Evolutionary conservation across 1,139 yeast species (phyloP).

Genomic region (Lodderomyces orthopsilosis): DNA sequence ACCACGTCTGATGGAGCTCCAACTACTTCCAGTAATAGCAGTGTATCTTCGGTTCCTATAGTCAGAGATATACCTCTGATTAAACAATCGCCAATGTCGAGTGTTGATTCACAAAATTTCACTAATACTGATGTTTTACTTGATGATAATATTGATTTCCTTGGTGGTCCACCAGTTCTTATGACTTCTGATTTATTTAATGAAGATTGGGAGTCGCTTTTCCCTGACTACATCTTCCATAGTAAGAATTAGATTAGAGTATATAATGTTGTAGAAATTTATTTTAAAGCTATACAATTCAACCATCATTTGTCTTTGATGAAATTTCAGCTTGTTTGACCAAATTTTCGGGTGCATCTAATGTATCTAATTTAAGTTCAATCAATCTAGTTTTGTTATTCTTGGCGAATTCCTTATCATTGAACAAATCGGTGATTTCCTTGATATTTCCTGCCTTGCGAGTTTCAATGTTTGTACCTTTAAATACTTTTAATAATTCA

Average conservation of each 20-base stretch:
- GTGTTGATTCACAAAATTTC: conserved; percentile 12
- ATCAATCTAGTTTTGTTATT: conserved; percentile 33
- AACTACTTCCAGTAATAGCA: background rate
- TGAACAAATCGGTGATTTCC: conserved; percentile 27
- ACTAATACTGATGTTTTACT: conserved; percentile 20
- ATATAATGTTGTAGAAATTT: background rate
- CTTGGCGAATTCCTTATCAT: conserved; percentile 25
- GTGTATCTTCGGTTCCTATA: background rate
- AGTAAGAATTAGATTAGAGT: conserved; percentile 13
- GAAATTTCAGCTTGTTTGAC: conserved; percentile 46
- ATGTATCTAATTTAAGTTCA: conserved; percentile 33
- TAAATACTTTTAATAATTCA: conserved; percentile 28
- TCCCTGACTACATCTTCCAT: conserved; percentile 38
- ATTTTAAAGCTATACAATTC: background rate
- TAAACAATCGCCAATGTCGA: conserved; percentile 9
- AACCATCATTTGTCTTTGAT: conserved; percentile 31
- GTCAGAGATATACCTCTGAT: conserved; percentile 1
- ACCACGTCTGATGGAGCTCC: background rate
- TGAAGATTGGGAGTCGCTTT: conserved; percentile 51
- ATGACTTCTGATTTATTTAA: conserved; percentile 52
- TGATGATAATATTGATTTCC: conserved; percentile 36
- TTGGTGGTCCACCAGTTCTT: conserved; percentile 53
- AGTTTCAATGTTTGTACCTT: conserved; percentile 29
- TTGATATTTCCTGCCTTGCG: conserved; percentile 24
- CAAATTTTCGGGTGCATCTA: conserved; percentile 38